Evolutionary conservation across 208 protist genomes (phyloP).

Genomic region (Leishmania tropica): DNA sequence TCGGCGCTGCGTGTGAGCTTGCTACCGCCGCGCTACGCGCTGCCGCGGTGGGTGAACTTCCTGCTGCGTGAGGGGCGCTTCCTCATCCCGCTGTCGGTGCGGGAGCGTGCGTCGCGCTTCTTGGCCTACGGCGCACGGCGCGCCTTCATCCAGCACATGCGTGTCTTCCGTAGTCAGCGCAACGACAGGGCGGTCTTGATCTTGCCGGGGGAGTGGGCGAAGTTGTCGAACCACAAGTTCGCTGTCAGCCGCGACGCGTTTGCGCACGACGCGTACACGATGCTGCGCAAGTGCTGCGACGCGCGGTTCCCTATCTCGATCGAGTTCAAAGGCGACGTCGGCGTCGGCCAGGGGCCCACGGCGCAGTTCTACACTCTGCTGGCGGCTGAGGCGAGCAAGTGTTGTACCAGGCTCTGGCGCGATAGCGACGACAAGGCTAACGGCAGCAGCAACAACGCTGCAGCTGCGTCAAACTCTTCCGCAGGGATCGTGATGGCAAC

Average conservation of each 20-base stretch:
- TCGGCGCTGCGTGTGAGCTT: constrained; percentile 81
- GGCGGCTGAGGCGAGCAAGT: constrained; percentile 55
- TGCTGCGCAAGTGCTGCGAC: constrained; percentile 73
- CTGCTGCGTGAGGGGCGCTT: constrained; percentile 73
- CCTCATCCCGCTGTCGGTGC: constrained; percentile 58
- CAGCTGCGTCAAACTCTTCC: not conserved
- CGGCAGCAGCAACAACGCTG: not conserved
- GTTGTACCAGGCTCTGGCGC: constrained; percentile 59
- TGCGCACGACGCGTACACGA: constrained; percentile 60
- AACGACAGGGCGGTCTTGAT: constrained; percentile 41
- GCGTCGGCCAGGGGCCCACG: constrained; percentile 88
- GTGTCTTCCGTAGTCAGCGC: constrained; percentile 50
- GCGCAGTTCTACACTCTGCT: constrained; percentile 91
- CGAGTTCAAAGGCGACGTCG: constrained; percentile 89
- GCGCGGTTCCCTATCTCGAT: constrained; percentile 79
- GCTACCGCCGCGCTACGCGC: constrained; percentile 68
- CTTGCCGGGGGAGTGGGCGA: constrained; percentile 68
- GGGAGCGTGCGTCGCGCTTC: constrained; percentile 72
- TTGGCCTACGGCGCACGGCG: constrained; percentile 81
- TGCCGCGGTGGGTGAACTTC: constrained; percentile 86
- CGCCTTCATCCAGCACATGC: constrained; percentile 66
- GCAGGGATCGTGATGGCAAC: not conserved
- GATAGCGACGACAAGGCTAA: constrained; percentile 5
- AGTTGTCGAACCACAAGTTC: constrained; percentile 85
- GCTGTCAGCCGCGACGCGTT: constrained; percentile 64